Conservation (phyloP, 306 rosid genomes). For the Citrullus amarus region DNA sequence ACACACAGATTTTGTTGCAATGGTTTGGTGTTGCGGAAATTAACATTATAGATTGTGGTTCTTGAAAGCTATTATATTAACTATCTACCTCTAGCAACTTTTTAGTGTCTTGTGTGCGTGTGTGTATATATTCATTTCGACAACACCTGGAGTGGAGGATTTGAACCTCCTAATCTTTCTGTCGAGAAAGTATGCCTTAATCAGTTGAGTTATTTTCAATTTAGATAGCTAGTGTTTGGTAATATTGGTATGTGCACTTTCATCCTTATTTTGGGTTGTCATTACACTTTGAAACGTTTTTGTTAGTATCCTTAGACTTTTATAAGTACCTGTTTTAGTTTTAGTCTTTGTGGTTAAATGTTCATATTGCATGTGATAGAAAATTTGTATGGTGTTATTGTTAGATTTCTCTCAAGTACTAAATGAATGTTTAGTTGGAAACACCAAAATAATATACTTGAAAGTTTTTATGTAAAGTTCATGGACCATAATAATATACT, state of each 20-base stretch:
- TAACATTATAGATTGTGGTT: not conserved
- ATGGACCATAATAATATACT: not conserved
- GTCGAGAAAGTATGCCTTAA: too few relatives aligned
- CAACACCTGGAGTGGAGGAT: too few relatives aligned
- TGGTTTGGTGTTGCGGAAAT: not conserved
- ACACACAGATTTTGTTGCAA: not conserved
- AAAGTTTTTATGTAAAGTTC: not conserved
- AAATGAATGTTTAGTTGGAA: not conserved
- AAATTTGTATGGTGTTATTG: not conserved
- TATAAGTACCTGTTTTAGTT: not conserved
- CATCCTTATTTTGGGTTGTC: not conserved
- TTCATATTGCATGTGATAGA: not conserved
- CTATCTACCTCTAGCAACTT: too few relatives aligned
- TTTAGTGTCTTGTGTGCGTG: not conserved
- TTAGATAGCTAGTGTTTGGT: not conserved
- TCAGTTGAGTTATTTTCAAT: too few relatives aligned
- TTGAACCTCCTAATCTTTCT: too few relatives aligned
- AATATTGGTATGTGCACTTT: not conserved
- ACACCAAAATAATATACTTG: not conserved
- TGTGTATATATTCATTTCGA: too few relatives aligned
- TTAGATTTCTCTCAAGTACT: not conserved
- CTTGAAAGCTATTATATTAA: not conserved
- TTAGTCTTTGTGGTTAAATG: not conserved
- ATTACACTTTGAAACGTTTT: not conserved
- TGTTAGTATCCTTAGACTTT: not conserved